Base-by-base conservation (phyloP, 2,329 filamentous ascomycete genomes). In the Tolypocladium capitatum region DNA sequence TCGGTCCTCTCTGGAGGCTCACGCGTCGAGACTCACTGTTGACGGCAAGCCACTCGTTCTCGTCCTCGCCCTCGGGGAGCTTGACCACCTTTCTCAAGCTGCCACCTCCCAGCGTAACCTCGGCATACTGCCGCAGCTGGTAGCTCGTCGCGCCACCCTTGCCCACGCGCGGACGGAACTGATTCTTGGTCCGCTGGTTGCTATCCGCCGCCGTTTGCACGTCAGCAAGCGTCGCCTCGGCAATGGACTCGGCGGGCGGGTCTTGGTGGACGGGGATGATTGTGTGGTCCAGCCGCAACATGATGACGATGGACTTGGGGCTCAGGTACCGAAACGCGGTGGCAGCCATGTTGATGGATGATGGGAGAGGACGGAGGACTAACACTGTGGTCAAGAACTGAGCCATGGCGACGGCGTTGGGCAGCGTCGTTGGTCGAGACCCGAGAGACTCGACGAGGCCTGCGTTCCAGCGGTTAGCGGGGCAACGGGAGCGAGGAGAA, bases 11-110 rank as follows among this genome's bases (percentile, higher is more conserved):
- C 30, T 14, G 4, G 5, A 20, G 16, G 5, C 30, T 43, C 1
- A n/a, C 11, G 31, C 16, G 6, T 5, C 8, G 28, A n/a, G 18
- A 56, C 80, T 58, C 72, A 94, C 90, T 86, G 70, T 98, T 98
- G 58, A 98, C 92, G 28, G 92, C 92, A 52, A 98, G 70, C 92
- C 92, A 98, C 68, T 98, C 92, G 63, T 96, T 94, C 69, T 94
- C 78, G 63, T 98, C 92, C 64, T 98, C 92, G 50, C 94, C 92
- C 62, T 98, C 94, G 14, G 94, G 92, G 52, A 98, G 74, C 73
- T 91, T 94, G 56, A 98, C 92, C 28, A 94, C 89, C 72, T 98
- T 97, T 60, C 89, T 81, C 68, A 98, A 70, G 68, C 90, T 96
- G 44, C 92, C 92, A 57, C 88, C 94, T 33, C 92, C 92, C 34